Base-by-base conservation (phyloP, 148 eudicot genomes). In the Oxyria digyna region DNA sequence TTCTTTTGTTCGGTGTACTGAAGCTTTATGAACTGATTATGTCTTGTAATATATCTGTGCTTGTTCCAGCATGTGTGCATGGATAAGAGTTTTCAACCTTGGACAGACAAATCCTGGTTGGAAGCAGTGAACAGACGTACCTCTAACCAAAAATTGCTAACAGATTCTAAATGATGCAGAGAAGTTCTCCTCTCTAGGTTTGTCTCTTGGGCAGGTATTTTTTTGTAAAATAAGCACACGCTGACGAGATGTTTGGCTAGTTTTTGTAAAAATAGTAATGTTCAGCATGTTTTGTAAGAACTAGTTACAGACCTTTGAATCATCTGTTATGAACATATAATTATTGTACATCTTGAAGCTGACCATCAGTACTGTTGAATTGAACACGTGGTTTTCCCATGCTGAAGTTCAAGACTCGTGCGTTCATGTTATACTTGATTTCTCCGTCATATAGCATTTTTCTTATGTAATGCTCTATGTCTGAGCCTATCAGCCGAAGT, bases 321-420 rank as follows among this genome's bases (percentile, higher is more conserved):
- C 27, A 12, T 52, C 29, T 52, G 24, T 52, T 52, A 52, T 52
- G 31, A 4, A 52, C 62, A 59, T 59, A 4, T 59, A 4, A 59
- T 69, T 69, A 73, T 71, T 76, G 43, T 73, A 79, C 81, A 81
- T 85, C 85, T 76, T 81, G 79, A 40, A 85, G 68, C 74, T 79
- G 70, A 33, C 62, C 82, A 32, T 87, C 89, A 13, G 57, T 87
- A 83, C 91, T 85, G 76, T 67, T 82, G 67, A 93, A 87, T 15
- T 89, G 89, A 63, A 93, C 77, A 1, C 98, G 77, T 3, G 98
- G 98, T 67, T 89, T 93, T 10, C 98, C 95, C 98, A 87, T 87
- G 83, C 92, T 87, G 81, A 87, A 85, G 82, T 93, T 93, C 31
- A 93, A 74, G 17, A 93, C 96, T 75, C 81, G 81, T 20, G 84